Evolutionary conservation across 2,329 filamentous ascomycete genomes (phyloP).

Genomic region (Chaetomiaceae sp.): DNA sequence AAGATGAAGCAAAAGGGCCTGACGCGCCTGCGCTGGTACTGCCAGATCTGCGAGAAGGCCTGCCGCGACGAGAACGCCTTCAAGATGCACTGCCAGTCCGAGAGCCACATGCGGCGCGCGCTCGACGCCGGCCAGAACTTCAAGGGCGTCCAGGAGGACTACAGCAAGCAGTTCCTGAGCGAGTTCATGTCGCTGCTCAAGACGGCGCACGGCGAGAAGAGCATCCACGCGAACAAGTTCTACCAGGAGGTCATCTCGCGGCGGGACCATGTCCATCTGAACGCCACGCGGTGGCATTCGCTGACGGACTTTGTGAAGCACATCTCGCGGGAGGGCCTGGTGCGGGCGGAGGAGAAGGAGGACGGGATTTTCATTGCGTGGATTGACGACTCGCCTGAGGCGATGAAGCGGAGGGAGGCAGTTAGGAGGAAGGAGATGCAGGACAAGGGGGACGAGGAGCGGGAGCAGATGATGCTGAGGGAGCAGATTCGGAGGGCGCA

Average conservation of each 20-base stretch:
- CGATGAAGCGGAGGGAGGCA: conserved; percentile 73
- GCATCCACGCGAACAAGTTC: conserved; percentile 83
- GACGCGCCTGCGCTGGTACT: conserved; percentile 72
- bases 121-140: conserved; percentile 82
- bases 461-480: conserved; percentile 76
- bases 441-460: conserved; percentile 85
- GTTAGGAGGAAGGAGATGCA: conserved; percentile 77
- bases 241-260: conserved; percentile 92
- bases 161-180: conserved; percentile 71
- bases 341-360: conserved; percentile 80
- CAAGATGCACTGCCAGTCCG: conserved; percentile 80
- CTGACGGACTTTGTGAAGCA: conserved; percentile 88
- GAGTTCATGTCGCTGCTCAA: conserved; percentile 74
- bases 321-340: conserved; percentile 80
- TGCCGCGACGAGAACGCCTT: conserved; percentile 82
- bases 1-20: conserved; percentile 78
- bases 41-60: conserved; percentile 34
- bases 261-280: conserved; percentile 90
- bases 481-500: conserved; percentile 79
- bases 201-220: conserved; percentile 87
- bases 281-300: conserved; percentile 81
- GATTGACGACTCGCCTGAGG: conserved; percentile 88
- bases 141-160: conserved; percentile 78
- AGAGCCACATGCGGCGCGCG: conserved; percentile 88
- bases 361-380: conserved; percentile 84